Percentiles rank a stretch among this genome's conserved stretches.
These are phyloP conservation scores for Scleromitrula shiraiana DNA, from an alignment of 2,329 filamentous ascomycete genomes.

Conservation along the genomic window DNA sequence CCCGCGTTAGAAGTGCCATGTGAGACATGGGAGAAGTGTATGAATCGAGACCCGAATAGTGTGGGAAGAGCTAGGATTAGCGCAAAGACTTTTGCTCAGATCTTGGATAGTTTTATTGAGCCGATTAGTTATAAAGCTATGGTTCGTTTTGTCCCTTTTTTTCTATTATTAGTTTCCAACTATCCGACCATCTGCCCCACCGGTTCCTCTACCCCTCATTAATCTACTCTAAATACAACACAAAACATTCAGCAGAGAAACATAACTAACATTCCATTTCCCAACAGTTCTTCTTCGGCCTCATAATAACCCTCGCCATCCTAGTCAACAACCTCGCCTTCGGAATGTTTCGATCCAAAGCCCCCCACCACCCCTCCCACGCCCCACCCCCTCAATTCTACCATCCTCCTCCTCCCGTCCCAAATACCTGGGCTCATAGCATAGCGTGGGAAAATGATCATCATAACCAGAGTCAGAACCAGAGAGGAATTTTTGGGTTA, in stretches of 20 bases:
- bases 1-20: constrained; percentile 70
- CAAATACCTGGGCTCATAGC: too few species aligned
- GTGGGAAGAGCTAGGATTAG: constrained; percentile 75
- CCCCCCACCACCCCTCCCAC: constrained; percentile 1
- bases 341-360: constrained; percentile 28
- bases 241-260: too few species aligned
- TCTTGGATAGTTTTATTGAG: constrained; percentile 90
- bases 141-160: constrained; percentile 37
- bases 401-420: constrained; percentile 17
- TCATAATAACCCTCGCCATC: constrained; percentile 40
- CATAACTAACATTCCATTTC: not conserved
- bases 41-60: constrained; percentile 71
- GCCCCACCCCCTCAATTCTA: constrained; percentile 23
- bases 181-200: not conserved
- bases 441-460: too few species aligned
- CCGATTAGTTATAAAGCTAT: constrained; percentile 81
- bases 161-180: not conserved
- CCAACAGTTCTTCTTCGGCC: constrained; percentile 42
- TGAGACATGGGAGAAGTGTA: constrained; percentile 76
- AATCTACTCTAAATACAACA: not conserved
- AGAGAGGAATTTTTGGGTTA: not conserved
- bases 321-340: constrained; percentile 45
- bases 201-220: not conserved
- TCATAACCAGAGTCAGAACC: too few species aligned
- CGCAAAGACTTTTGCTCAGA: constrained; percentile 81